These are phyloP conservation scores for Phialemoniopsis sp. DNA, from an alignment of 2,329 filamentous ascomycete species.

Conservation along the genomic window DNA sequence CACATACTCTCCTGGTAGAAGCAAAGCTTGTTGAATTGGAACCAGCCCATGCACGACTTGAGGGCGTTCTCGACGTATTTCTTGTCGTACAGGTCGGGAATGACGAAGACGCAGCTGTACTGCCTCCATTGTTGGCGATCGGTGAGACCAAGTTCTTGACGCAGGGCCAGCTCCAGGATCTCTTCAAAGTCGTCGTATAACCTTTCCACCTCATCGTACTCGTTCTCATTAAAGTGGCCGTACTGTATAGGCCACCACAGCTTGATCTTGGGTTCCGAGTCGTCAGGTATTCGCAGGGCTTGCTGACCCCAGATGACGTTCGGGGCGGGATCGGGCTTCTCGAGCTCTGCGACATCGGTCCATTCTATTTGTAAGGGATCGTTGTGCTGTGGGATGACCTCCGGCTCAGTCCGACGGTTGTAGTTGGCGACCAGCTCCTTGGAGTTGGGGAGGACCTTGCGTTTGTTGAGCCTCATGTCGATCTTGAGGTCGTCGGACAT, in stretches of 20 bases:
- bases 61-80: conserved; percentile 82
- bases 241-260: conserved; percentile 87
- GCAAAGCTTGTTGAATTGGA: conserved; percentile 83
- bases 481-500: conserved; percentile 84
- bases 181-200: conserved; percentile 84
- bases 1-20: conserved; percentile 97
- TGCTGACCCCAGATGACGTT: conserved; percentile 73
- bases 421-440: conserved; percentile 94
- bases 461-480: conserved; percentile 90
- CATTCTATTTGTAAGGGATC: conserved; percentile 92
- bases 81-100: conserved; percentile 95
- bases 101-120: conserved; percentile 95
- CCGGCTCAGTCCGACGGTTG: conserved; percentile 79
- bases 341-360: conserved; percentile 67
- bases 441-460: conserved; percentile 92
- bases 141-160: conserved; percentile 74
- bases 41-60: conserved; percentile 81
- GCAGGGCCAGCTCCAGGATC: conserved; percentile 81
- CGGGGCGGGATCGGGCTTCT: conserved; percentile 20
- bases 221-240: conserved; percentile 86
- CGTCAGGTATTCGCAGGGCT: conserved; percentile 82
- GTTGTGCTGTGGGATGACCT: conserved; percentile 90
- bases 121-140: conserved; percentile 42
- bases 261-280: conserved; percentile 84
- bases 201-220: conserved; percentile 76